Evolutionary conservation across 768 basidiomycete species (phyloP), one percentile per base, ranked within the genome.

Genomic region (Tylopilus sp.): DNA sequence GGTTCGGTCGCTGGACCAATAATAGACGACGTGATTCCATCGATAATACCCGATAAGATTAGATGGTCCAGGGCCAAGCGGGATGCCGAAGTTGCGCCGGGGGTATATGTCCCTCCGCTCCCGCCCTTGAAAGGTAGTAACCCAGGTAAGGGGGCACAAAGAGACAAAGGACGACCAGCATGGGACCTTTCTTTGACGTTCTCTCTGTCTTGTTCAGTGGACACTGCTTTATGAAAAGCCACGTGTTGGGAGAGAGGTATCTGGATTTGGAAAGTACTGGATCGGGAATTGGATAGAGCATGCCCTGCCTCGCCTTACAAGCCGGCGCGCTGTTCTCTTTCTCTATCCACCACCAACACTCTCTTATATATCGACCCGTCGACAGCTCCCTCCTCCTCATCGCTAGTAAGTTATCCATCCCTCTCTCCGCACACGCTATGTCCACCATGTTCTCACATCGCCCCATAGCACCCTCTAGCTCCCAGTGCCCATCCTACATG

Each of bases 221-320:
- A 18, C 26, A 40, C 3, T 57, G 48, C 31, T 47, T 49, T 54
- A 58, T 57, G 53, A 52, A 54, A 28, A 20, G 41, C 64, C 65
- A 66, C 65, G 65, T 66, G 64, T 66, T 59, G 56, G 11, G 22
- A 48, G 63, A 63, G 63, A 63, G 54, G 59, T 57, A 46, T 15
- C 64, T 58, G 10, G 44, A 67, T 55, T 43, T 50, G 58, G 63
- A 1, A 17, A 5, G 39, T 51, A 50, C 58, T 55, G 53, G 59
- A 66, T 65, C 65, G 65, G 65, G 65, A 60, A 63, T 53, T 50
- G 57, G 62, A 59, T 52, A 56, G 59, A 49, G 63, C 60, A 54
- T 68, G 65, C 66, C 65, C 65, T 66, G 65, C 65, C 65, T 68
- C 66, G 58, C 65, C 65, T 60, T 50, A 41, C 58, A 62, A 57